These are phyloP conservation scores for Fraxinus dipetala DNA, from an alignment of 305 asterid genomes.

Conservation along the genomic window DNA sequence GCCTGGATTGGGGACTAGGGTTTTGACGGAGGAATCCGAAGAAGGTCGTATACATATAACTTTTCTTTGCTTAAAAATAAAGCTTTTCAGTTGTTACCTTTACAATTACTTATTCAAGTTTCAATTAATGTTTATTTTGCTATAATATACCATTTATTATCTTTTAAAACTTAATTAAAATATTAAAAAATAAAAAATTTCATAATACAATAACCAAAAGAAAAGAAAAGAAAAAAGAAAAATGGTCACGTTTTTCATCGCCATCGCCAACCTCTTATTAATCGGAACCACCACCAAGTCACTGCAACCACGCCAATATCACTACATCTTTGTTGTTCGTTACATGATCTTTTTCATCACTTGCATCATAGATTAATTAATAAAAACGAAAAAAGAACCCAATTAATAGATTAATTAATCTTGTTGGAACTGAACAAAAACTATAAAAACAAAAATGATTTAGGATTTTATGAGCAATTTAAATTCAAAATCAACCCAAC, in stretches of 20 bases:
- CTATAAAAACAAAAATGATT: background rate
- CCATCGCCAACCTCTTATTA: background rate
- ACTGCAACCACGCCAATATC: background rate
- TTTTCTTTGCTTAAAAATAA: background rate
- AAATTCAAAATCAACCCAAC: background rate
- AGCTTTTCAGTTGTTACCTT: background rate
- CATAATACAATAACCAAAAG: too few species aligned
- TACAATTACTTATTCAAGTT: background rate
- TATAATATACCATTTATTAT: background rate
- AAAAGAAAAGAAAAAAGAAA: too few species aligned
- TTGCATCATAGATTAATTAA: too few species aligned
- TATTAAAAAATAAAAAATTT: too few species aligned
- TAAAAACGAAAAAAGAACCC: too few species aligned
- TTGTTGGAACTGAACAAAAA: background rate
- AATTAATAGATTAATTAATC: too few species aligned
- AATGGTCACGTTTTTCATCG: background rate
- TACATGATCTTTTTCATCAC: too few species aligned
- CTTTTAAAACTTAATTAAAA: background rate
- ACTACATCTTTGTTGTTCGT: background rate
- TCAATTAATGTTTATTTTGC: background rate
- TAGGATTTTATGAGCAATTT: background rate
- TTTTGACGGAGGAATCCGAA: background rate
- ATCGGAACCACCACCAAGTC: background rate
- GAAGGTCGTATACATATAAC: background rate
- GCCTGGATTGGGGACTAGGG: conserved; percentile 2